phyloP scores from a whole-genome alignment of 2,329 filamentous ascomycete species.

The Volutella citrinella region DNA sequence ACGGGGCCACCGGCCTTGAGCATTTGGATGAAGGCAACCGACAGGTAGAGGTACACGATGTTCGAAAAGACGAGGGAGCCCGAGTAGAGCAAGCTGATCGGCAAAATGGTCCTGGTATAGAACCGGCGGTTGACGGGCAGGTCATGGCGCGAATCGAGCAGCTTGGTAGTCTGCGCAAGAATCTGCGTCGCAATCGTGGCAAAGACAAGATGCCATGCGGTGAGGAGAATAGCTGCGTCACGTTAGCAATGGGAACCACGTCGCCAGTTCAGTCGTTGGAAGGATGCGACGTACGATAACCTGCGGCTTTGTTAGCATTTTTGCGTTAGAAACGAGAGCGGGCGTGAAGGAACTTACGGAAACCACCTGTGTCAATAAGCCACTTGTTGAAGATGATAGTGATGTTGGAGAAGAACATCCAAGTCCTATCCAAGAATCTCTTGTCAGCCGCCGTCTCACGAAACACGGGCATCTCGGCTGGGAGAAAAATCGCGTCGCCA shows the following conservation, averaged over 20 bases:
- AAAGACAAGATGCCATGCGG: constrained; percentile 67
- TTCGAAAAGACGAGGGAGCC: constrained; percentile 65
- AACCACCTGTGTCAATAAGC: constrained; percentile 72
- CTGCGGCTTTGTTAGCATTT: too few species aligned
- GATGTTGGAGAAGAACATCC: constrained; percentile 81
- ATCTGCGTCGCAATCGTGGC: constrained; percentile 64
- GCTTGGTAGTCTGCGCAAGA: constrained; percentile 59
- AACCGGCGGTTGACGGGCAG: constrained; percentile 59
- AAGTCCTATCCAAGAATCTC: constrained; percentile 46
- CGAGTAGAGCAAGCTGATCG: constrained; percentile 65
- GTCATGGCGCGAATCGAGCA: constrained; percentile 61
- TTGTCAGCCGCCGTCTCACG: too few species aligned
- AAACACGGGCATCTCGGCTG: too few species aligned
- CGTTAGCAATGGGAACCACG: neutral
- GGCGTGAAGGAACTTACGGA: constrained; percentile 58
- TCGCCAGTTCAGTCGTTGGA: too few species aligned
- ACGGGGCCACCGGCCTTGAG: constrained; percentile 67
- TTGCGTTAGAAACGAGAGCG: constrained; percentile 1
- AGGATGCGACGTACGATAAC: too few species aligned
- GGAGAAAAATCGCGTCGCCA: too few species aligned
- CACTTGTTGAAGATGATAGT: constrained; percentile 94
- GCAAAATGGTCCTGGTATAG: constrained; percentile 62
- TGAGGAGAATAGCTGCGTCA: constrained; percentile 58
- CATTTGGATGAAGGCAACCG: constrained; percentile 69
- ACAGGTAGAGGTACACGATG: constrained; percentile 65